Conservation (phyloP, 345 rosid species). For the Leavenworthia alabamica region DNA sequence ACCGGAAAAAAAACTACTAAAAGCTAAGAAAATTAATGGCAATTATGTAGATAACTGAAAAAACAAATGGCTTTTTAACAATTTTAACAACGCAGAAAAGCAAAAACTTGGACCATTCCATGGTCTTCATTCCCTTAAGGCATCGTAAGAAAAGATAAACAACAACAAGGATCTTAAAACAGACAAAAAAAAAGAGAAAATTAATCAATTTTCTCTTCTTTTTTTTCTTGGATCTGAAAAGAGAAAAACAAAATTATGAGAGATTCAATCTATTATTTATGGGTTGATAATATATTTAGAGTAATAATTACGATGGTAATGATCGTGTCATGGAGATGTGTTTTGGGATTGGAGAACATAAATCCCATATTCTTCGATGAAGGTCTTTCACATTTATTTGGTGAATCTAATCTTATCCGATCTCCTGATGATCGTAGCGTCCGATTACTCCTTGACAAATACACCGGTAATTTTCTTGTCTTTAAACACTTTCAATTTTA, state of each 20-base stretch:
- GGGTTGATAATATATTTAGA: background rate
- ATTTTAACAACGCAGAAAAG: background rate
- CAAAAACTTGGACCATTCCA: conserved; percentile 22
- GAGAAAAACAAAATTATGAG: conserved; percentile 10
- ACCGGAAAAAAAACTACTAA: background rate
- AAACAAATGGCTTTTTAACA: background rate
- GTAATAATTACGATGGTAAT: background rate
- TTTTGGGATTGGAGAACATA: conserved; percentile 27
- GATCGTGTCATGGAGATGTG: conserved; percentile 6
- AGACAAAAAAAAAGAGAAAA: conserved; percentile 16
- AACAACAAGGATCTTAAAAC: conserved; percentile 11
- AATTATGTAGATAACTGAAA: conserved; percentile 3
- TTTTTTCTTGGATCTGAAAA: background rate
- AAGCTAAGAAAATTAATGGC: background rate
- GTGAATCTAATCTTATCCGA: conserved; percentile 67
- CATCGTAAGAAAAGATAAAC: conserved; percentile 9
- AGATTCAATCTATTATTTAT: background rate
- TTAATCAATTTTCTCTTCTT: background rate
- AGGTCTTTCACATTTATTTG: conserved; percentile 75
- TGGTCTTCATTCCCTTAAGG: conserved; percentile 31
- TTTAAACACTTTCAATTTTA: background rate
- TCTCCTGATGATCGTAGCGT: conserved; percentile 65
- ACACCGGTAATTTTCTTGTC: conserved; percentile 46
- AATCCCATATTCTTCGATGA: conserved; percentile 49
- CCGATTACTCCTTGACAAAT: conserved; percentile 80